These are phyloP conservation scores for Solanum etuberosum DNA, from an alignment of 257 asterid genomes.

Conservation along the genomic window DNA sequence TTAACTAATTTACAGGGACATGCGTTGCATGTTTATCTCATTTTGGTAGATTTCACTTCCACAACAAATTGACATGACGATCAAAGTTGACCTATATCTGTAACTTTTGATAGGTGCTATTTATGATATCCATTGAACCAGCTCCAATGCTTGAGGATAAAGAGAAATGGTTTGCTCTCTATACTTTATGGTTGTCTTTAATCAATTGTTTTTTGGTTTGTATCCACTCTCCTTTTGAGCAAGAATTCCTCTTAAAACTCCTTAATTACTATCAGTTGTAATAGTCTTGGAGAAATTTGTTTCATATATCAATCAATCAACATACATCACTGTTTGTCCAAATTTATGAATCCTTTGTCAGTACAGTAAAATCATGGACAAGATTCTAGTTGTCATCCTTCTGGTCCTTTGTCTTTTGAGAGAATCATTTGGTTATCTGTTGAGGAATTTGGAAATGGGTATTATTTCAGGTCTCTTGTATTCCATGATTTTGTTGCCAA, in stretches of 20 bases:
- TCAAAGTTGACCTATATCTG: neutral
- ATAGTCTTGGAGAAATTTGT: neutral
- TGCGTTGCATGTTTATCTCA: neutral
- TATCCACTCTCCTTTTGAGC: neutral
- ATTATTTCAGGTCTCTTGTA: constrained; percentile 73
- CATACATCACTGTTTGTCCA: neutral
- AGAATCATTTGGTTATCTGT: neutral
- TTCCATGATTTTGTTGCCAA: constrained; percentile 95
- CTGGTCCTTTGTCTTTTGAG: neutral
- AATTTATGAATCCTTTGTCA: neutral
- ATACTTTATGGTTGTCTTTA: neutral
- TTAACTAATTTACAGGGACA: neutral
- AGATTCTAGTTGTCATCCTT: neutral
- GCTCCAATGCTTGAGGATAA: constrained; percentile 99
- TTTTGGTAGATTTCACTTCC: neutral
- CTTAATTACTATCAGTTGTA: neutral
- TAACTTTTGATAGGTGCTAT: constrained; percentile 63
- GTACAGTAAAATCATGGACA: neutral
- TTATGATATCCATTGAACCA: constrained; percentile 93
- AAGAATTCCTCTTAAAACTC: neutral
- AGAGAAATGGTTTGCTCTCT: constrained; percentile 76
- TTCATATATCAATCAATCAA: neutral
- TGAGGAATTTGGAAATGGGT: constrained; percentile 1
- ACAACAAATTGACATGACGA: neutral
- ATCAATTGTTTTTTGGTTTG: neutral